phyloP scores from a whole-genome alignment of 768 basidiomycete species.

The Trametes maxima region DNA sequence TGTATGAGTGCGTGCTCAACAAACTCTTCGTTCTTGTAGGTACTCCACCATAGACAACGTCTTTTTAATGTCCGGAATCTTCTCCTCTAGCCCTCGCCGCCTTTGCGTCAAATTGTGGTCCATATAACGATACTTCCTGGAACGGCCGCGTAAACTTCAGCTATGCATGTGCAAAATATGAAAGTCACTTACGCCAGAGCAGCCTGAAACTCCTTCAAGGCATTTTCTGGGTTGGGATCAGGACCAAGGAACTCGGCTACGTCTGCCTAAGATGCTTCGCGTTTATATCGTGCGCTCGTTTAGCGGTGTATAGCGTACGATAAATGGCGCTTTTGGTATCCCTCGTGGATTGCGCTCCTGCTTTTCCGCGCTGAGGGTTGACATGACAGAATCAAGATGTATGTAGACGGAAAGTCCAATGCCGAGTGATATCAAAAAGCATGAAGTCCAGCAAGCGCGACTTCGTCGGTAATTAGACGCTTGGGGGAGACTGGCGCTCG shows the following conservation, averaged over 20 bases:
- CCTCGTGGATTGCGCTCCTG: slow-evolving; percentile 81
- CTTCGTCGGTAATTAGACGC: no score
- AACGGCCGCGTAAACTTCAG: neutral
- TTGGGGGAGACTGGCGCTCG: slow-evolving; percentile 4
- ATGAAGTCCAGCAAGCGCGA: neutral
- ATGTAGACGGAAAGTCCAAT: neutral
- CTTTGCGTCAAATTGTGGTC: slow-evolving; percentile 83
- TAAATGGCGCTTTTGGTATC: slow-evolving; percentile 94
- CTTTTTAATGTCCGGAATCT: slow-evolving; percentile 95
- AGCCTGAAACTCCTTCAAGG: slow-evolving; percentile 84
- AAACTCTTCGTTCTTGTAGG: slow-evolving; percentile 69
- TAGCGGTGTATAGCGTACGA: slow-evolving; percentile 53
- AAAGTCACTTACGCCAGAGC: slow-evolving; percentile 79
- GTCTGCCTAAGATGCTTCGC: slow-evolving; percentile 57
- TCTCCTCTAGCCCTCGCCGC: slow-evolving; percentile 79
- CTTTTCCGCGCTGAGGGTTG: slow-evolving; percentile 1
- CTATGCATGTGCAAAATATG: neutral
- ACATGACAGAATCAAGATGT: slow-evolving; percentile 9
- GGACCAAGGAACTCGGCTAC: slow-evolving; percentile 84
- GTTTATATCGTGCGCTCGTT: neutral
- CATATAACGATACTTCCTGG: slow-evolving; percentile 99
- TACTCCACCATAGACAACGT: slow-evolving; percentile 89
- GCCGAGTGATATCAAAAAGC: neutral
- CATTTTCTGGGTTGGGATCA: slow-evolving; percentile 74
- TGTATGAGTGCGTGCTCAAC: neutral